Conservation (phyloP, 2,329 filamentous ascomycete species). For the Gnomoniopsis sp. region DNA sequence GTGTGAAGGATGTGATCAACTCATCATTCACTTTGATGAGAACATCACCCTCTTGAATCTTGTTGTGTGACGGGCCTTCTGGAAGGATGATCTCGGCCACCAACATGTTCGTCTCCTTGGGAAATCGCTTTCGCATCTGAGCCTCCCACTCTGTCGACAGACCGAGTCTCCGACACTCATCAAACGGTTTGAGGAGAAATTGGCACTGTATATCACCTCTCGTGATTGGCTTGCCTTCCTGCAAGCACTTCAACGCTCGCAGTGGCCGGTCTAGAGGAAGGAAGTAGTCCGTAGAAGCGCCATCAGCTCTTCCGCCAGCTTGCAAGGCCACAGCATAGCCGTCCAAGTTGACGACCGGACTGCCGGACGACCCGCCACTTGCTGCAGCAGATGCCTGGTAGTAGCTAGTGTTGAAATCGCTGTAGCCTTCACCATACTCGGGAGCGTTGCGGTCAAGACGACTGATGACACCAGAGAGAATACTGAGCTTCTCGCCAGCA, state of each 20-base stretch:
- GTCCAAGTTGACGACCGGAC: conserved; percentile 94
- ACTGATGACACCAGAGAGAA: conserved; percentile 95
- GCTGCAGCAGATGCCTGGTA: conserved; percentile 97
- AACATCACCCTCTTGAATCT: conserved; percentile 92
- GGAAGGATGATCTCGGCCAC: conserved; percentile 94
- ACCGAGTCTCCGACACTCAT: conserved; percentile 89
- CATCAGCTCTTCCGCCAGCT: conserved; percentile 88
- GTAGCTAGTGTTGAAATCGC: conserved; percentile 94
- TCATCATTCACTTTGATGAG: conserved; percentile 91
- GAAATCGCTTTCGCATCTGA: conserved; percentile 76
- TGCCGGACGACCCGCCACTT: conserved; percentile 96
- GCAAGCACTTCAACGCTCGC: conserved; percentile 82
- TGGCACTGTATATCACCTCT: conserved; percentile 97
- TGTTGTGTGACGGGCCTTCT: conserved; percentile 79
- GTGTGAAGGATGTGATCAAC: conserved; percentile 88
- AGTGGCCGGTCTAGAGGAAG: conserved; percentile 87
- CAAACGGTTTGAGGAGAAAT: conserved; percentile 94
- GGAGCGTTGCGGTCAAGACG: conserved; percentile 93
- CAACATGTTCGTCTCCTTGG: conserved; percentile 93
- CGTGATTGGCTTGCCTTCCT: conserved; percentile 69
- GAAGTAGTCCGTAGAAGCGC: conserved; percentile 97
- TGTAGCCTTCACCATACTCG: conserved; percentile 88
- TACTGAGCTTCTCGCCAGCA: conserved; percentile 96
- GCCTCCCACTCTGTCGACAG: conserved; percentile 84
- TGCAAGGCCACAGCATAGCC: conserved; percentile 89